Conservation (phyloP, 305 asterid genomes). For the Fraxinus albicans region DNA sequence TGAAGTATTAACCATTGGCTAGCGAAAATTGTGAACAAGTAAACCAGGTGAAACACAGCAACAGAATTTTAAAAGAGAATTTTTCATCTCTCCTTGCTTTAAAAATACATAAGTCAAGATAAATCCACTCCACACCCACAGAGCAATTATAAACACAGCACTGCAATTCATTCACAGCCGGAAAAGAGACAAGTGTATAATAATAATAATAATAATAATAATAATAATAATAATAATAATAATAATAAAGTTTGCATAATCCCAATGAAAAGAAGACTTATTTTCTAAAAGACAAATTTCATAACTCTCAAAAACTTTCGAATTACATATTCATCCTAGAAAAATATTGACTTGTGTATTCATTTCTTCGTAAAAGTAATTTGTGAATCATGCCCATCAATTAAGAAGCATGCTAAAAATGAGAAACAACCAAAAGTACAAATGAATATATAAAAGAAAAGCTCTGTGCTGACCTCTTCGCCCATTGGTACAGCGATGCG, state of each 20-base stretch:
- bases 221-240: no score
- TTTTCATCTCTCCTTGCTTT: not conserved
- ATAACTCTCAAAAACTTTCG: not conserved
- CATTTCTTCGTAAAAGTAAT: not conserved
- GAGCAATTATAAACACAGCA: not conserved
- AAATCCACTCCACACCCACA: not conserved
- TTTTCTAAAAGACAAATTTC: not conserved
- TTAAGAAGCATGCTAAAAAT: not conserved
- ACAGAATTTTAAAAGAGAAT: not conserved
- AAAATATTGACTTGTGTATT: not conserved
- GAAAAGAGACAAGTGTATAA: not conserved
- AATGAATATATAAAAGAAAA: not conserved
- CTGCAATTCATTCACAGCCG: not conserved
- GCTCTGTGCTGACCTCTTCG: constrained; percentile 48
- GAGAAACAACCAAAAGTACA: not conserved
- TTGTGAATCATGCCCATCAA: not conserved
- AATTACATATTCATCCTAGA: not conserved
- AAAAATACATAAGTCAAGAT: not conserved
- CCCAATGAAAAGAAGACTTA: not conserved
- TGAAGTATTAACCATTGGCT: no score
- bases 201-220: not conserved
- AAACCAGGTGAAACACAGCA: not conserved
- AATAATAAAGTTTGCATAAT: no score
- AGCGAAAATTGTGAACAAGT: not conserved
- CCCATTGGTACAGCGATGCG: constrained; percentile 87